phyloP scores from a whole-genome alignment of 805 yeast species.

The Metschnikowia kunwiensis region DNA sequence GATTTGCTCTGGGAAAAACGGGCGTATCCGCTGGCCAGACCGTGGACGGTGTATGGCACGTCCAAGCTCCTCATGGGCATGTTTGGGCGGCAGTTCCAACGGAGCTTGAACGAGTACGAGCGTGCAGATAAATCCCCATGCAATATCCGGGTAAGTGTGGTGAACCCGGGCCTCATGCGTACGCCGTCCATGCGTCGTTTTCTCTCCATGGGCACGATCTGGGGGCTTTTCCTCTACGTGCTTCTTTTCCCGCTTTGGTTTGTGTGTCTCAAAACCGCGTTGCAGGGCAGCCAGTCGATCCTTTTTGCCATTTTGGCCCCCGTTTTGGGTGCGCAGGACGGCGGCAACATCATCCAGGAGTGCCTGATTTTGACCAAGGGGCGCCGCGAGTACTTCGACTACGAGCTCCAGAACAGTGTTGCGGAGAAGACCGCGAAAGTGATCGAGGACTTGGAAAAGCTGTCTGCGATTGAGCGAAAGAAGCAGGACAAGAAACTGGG shows the following conservation, averaged over 20 bases:
- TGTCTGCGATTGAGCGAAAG: conserved; percentile 67
- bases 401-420: conserved; percentile 55
- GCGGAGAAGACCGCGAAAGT: conserved; percentile 58
- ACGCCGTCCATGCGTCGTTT: conserved; percentile 81
- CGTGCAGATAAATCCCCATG: conserved; percentile 70
- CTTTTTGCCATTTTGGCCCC: conserved; percentile 72
- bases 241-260: conserved; percentile 79
- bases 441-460: conserved; percentile 63
- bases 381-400: conserved; percentile 65
- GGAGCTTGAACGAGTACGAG: conserved; percentile 53
- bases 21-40: conserved; percentile 56
- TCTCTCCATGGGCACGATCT: conserved; percentile 69
- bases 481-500: conserved; percentile 23
- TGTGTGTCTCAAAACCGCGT: conserved; percentile 71
- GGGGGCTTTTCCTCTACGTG: conserved; percentile 58
- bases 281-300: conserved; percentile 77
- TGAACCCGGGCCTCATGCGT: conserved; percentile 91
- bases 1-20: conserved; percentile 57
- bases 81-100: conserved; percentile 78
- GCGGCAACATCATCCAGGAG: conserved; percentile 73
- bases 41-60: conserved; percentile 79
- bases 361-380: conserved; percentile 53
- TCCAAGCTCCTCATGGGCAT: conserved; percentile 74
- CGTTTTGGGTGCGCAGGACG: conserved; percentile 54
- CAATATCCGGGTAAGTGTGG: conserved; percentile 67